Evolutionary conservation across 2,329 filamentous ascomycete genomes (phyloP).

Genomic region (Didymella arachidicola): DNA sequence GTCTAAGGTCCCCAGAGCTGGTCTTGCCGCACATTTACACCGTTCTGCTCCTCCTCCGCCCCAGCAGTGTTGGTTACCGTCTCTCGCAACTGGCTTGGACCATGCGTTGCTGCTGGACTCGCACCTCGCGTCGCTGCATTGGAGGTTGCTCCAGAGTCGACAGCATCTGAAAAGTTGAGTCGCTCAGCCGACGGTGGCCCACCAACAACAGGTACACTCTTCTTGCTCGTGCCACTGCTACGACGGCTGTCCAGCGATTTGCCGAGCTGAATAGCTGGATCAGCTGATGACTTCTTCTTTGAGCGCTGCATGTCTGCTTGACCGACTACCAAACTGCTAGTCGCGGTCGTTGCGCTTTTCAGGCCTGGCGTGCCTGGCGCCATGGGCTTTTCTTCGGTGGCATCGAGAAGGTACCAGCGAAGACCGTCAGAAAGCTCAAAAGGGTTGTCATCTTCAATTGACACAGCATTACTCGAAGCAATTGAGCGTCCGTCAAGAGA

Average conservation of each 20-base stretch:
- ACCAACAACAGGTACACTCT: constrained; percentile 62
- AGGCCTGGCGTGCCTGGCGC: constrained; percentile 88
- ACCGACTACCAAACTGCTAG: constrained; percentile 85
- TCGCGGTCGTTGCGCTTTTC: constrained; percentile 84
- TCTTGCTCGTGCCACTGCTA: constrained; percentile 85
- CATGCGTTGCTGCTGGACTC: constrained; percentile 43
- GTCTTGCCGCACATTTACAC: constrained; percentile 54
- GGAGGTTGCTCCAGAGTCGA: constrained; percentile 38
- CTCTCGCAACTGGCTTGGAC: constrained; percentile 46
- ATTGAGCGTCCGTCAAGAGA: constrained; percentile 56
- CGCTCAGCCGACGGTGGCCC: constrained; percentile 40
- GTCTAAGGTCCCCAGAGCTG: constrained; percentile 55
- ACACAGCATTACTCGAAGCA: constrained; percentile 62
- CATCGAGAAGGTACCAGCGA: constrained; percentile 95
- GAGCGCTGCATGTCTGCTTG: constrained; percentile 68
- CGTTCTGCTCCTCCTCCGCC: constrained; percentile 40
- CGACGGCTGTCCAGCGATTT: constrained; percentile 91
- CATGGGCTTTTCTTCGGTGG: constrained; percentile 89
- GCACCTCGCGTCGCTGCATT: constrained; percentile 43
- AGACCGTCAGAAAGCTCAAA: constrained; percentile 95
- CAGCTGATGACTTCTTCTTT: constrained; percentile 53
- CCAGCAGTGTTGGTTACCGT: constrained; percentile 36
- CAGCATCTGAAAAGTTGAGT: constrained; percentile 31
- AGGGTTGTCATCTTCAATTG: constrained; percentile 88
- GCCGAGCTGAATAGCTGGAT: constrained; percentile 64